Evolutionary conservation across 2,329 filamentous ascomycete species (phyloP).

Genomic region (Cladophialophora exuberans): DNA sequence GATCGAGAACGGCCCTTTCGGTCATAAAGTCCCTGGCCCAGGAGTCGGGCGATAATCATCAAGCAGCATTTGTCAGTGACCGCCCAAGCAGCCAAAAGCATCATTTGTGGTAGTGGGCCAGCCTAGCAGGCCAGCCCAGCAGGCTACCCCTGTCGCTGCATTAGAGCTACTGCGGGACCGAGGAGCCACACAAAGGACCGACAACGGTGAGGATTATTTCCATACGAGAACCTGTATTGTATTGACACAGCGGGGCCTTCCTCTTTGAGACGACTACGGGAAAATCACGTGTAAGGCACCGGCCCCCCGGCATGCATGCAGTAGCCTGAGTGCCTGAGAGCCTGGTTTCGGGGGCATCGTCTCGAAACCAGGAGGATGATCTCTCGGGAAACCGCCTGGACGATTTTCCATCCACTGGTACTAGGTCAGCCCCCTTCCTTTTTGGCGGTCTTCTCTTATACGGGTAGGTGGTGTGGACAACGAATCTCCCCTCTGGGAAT

Average conservation of each 20-base stretch:
- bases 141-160: background rate
- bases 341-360: background rate
- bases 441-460: no score
- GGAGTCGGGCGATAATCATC: no score
- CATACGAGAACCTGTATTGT: background rate
- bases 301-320: background rate
- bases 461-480: background rate
- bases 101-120: no score
- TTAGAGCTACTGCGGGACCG: background rate
- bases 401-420: background rate
- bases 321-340: background rate
- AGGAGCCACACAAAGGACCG: background rate
- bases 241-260: slow-evolving; percentile 5
- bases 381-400: background rate
- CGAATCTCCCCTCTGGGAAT: slow-evolving; percentile 6
- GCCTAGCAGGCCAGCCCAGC: no score
- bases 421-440: slow-evolving; percentile 3
- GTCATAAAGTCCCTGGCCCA: no score
- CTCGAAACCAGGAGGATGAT: background rate
- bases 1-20: no score
- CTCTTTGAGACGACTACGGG: slow-evolving; percentile 3
- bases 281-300: slow-evolving; percentile 13
- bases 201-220: background rate
- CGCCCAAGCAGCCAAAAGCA: no score
- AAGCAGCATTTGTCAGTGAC: slow-evolving; percentile 23